Evolutionary conservation across 169 alveolate genomes (phyloP), one percentile per base, ranked within the genome.

Genomic region (Cryptosporidium xiaoi): DNA sequence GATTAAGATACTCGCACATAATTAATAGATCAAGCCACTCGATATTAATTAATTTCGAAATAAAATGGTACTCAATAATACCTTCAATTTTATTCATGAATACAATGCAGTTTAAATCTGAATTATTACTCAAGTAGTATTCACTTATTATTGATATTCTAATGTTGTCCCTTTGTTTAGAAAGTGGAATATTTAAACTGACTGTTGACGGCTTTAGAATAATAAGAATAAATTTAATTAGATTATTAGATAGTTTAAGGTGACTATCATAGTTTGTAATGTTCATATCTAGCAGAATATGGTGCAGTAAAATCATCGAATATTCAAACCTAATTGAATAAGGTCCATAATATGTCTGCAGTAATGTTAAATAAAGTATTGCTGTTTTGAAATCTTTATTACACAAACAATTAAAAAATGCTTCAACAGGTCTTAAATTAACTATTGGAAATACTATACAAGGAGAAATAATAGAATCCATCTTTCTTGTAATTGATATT

Each of bases 321-420:
- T 77, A 51, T 10, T 77, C 64, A 6, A n/a, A 60, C 27, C 87
- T 77, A 24, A 77, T 65, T n/a, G 20, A 24, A 29, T 62, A 77
- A 13, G 87, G 87, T 3, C 87, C 87, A 58, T 44, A n/a, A 40
- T n/a, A 77, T 31, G 71, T 55, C 15, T 77, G 87, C 31, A 77
- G 8, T 7, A 77, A 24, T 5, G 71, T 77, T 48, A 77, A 46
- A 56, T 77, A 77, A 18, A 77, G 71, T 53, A 50, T 40, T 34
- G 87, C 71, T 33, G 40, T 60, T 16, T 51, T 15, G 36, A 20
- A 77, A 27, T 46, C 51, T 77, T 77, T 56, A 7, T 18, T 60
- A 10, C 24, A 16, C 12, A 77, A 34, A 60, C 77, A 77, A 20
- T n/a, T 20, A 16, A 7, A 40, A 46, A 60, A 77, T n/a, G 56